Base-by-base conservation (phyloP, 2,329 filamentous ascomycete species). In the Talaromyces sp. region DNA sequence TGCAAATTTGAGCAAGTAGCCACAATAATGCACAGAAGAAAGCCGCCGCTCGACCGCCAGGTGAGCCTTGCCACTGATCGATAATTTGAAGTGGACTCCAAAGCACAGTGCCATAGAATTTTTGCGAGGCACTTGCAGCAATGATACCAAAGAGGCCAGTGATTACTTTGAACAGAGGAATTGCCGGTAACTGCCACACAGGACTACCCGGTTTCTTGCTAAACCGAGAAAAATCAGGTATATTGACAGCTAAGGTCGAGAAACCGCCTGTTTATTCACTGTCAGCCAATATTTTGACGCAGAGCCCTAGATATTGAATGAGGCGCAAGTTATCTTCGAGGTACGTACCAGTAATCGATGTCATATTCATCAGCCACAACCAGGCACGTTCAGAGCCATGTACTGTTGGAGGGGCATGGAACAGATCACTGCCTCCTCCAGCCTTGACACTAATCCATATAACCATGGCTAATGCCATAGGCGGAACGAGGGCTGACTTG, bases 131-230 rank as follows among this genome's bases (percentile, higher is more conserved):
- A 50, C 62, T 64, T 10, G 54, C 62, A 33, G 62, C 62, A 43
- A 64, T 59, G 50, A 64, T 64, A 13, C 62, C 62, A 43, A 64
- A 64, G n/a, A 84, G 79, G 7, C 81, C 82, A 62, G 83, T 70
- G 9, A 81, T 80, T 39, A 83, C 82, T 35, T 80, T 83, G 68
- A 83, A 65, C 13, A 73, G 64, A 17, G 70, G 70, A 7, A 72
- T 67, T 73, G 67, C 78, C 72, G 58, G 77, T 74, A 25, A 73
- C 74, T 82, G 78, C 80, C 81, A 82, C 41, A 80, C 69, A 7
- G 35, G 73, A n/a, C 67, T 68, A 31, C 69, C 68, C 11, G 71
- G 70, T 27, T 63, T 69, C 57, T 71, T 72, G 52, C 74, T 66
- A 63, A 77, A 78, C 6, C 77, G 70, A 10, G 74, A 73, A 64